phyloP scores from a whole-genome alignment of 2,329 filamentous ascomycete species.

The Stagonosporopsis chrysanthemi region DNA sequence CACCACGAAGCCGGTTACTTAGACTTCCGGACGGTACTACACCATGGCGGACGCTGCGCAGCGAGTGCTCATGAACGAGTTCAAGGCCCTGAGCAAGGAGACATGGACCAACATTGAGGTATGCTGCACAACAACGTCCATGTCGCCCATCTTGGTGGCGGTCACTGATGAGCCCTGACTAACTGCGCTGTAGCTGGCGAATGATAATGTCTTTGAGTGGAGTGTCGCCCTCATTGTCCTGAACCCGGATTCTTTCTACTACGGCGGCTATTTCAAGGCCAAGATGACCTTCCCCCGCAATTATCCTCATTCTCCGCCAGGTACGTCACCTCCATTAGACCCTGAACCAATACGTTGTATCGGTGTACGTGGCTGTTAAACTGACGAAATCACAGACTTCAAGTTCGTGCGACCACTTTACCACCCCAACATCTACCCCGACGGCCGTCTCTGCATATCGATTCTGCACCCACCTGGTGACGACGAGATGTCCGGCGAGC shows the following conservation, averaged over 20 bases:
- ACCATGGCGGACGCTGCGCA: slow-evolving; percentile 62
- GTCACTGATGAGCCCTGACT: slow-evolving; percentile 27
- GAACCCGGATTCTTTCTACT: slow-evolving; percentile 89
- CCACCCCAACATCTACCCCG: slow-evolving; percentile 92
- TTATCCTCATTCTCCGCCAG: slow-evolving; percentile 87
- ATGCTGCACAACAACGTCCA: slow-evolving; percentile 35
- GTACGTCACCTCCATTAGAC: slow-evolving; percentile 49
- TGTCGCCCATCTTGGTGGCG: slow-evolving; percentile 18
- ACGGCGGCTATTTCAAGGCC: slow-evolving; percentile 92
- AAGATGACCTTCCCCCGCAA: slow-evolving; percentile 87
- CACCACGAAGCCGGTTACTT: slow-evolving; percentile 15
- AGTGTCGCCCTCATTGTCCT: slow-evolving; percentile 87
- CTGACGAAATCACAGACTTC: slow-evolving; percentile 66
- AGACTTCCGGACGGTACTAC: slow-evolving; percentile 12
- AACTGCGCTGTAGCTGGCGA: slow-evolving; percentile 65
- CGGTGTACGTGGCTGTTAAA: too few relatives aligned
- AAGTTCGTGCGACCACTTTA: slow-evolving; percentile 80
- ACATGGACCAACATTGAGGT: slow-evolving; percentile 94
- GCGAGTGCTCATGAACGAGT: slow-evolving; percentile 88
- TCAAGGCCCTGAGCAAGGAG: slow-evolving; percentile 82
- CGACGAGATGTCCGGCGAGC: slow-evolving; percentile 89
- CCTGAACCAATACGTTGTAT: slow-evolving; percentile 2
- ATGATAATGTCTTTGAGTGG: slow-evolving; percentile 89
- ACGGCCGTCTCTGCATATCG: slow-evolving; percentile 93
- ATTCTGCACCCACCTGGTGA: slow-evolving; percentile 94